These are phyloP conservation scores for Picea engelmannii DNA, from an alignment of 83 land plant genomes.

Conservation along the genomic window DNA sequence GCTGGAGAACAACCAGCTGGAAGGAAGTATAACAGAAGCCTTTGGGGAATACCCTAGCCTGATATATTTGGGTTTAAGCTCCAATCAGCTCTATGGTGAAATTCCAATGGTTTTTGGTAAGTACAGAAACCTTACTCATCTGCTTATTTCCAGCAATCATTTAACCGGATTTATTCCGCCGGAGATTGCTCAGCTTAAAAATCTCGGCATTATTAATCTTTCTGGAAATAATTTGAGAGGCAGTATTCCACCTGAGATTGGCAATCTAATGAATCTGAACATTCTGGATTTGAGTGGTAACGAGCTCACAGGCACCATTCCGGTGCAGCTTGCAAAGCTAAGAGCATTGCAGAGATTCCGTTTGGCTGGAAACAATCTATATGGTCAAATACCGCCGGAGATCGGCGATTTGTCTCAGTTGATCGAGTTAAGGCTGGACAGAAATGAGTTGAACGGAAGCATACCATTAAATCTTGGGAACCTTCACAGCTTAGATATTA, in stretches of 20 bases:
- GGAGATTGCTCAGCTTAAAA: background rate
- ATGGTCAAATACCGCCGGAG: background rate
- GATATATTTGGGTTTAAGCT: conserved; percentile 29
- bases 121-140: background rate
- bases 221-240: conserved; percentile 10
- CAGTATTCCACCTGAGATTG: background rate
- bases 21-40: conserved; percentile 42
- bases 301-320: background rate
- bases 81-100: conserved; percentile 49
- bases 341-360: background rate
- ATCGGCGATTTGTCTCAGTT: background rate
- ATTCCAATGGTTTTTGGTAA: conserved; percentile 13
- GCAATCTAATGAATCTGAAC: background rate
- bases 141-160: conserved; percentile 10
- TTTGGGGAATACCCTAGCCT: conserved; percentile 48
- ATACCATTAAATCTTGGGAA: background rate
- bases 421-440: background rate
- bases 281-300: conserved; percentile 7
- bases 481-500: background rate
- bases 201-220: conserved; percentile 6
- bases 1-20: conserved; percentile 46
- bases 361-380: background rate
- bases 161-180: conserved; percentile 20
- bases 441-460: background rate
- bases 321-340: background rate